Percentiles rank a stretch among this genome's conserved stretches.
Evolutionary conservation across 1,139 yeast genomes (phyloP).

Genomic region (Blastobotrys niveus): DNA sequence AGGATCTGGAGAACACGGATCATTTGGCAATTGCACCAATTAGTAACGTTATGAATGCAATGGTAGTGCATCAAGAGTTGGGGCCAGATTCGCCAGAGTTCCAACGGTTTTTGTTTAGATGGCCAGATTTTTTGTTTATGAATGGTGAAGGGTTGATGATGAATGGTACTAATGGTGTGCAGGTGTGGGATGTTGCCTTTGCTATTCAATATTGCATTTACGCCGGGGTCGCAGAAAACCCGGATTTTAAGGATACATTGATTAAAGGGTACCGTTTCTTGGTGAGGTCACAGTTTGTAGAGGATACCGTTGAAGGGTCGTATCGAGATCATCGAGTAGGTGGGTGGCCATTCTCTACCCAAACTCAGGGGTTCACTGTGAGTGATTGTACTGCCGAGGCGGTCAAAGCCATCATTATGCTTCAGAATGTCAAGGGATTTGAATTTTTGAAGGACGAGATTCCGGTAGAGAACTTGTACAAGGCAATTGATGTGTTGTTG

Average conservation of each 20-base stretch:
- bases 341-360: constrained; percentile 97
- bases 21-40: constrained; percentile 91
- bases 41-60: constrained; percentile 74
- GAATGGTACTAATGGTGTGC: constrained; percentile 97
- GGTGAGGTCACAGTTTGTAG: constrained; percentile 76
- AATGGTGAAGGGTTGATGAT: constrained; percentile 89
- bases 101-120: constrained; percentile 49
- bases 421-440: constrained; percentile 52
- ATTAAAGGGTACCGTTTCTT: constrained; percentile 63
- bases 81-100: constrained; percentile 66
- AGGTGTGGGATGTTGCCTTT: constrained; percentile 95
- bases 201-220: constrained; percentile 75
- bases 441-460: constrained; percentile 46
- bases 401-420: constrained; percentile 89
- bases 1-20: constrained; percentile 75
- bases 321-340: constrained; percentile 82
- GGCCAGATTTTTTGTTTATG: constrained; percentile 73
- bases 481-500: constrained; percentile 68
- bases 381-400: constrained; percentile 98
- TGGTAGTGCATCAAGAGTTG: constrained; percentile 62
- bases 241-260: constrained; percentile 60
- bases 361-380: constrained; percentile 93
- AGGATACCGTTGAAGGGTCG: constrained; percentile 70
- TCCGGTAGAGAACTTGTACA: constrained; percentile 48
- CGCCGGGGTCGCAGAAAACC: constrained; percentile 71